A percentile compares a stretch with the other conserved stretches of the same genome.
These are phyloP conservation scores for Persicaria tinctoria DNA, from an alignment of 148 eudicot genomes.

Conservation along the genomic window DNA sequence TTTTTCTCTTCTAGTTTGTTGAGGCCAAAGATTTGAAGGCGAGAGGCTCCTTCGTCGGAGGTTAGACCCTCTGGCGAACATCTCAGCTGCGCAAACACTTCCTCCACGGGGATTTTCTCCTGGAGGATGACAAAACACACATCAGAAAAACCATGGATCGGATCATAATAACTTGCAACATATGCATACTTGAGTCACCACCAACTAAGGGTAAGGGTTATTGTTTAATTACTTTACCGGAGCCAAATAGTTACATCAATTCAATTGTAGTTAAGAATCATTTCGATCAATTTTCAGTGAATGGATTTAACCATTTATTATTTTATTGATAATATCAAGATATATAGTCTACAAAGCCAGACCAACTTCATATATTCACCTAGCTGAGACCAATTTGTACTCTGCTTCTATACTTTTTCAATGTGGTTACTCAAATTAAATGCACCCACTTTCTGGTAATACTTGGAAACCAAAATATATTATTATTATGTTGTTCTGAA, in stretches of 20 bases:
- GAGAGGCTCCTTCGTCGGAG: conserved; percentile 37
- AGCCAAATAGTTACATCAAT: neutral
- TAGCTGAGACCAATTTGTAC: neutral
- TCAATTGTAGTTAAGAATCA: neutral
- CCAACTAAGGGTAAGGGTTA: neutral
- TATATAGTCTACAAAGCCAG: neutral
- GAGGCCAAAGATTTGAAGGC: conserved; percentile 52
- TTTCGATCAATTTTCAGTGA: neutral
- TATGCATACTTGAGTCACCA: neutral
- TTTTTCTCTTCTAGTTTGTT: conserved; percentile 72
- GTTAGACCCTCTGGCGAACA: conserved; percentile 53
- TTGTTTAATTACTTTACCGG: neutral
- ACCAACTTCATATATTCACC: too few relatives aligned
- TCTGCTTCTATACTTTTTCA: neutral
- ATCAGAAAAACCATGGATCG: conserved; percentile 6
- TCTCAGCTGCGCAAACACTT: conserved; percentile 55
- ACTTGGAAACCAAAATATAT: too few relatives aligned
- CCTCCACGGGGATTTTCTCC: conserved; percentile 66
- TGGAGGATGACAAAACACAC: conserved; percentile 16
- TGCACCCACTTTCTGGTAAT: neutral
- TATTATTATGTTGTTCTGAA: too few relatives aligned
- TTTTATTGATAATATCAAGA: neutral
- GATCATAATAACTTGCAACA: neutral
- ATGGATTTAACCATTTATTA: neutral
- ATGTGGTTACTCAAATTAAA: neutral